A percentile compares a stretch with the other conserved stretches of the same genome.
Evolutionary conservation across 441 rosid species (phyloP).

Genomic region (Eutrema salsugineum): DNA sequence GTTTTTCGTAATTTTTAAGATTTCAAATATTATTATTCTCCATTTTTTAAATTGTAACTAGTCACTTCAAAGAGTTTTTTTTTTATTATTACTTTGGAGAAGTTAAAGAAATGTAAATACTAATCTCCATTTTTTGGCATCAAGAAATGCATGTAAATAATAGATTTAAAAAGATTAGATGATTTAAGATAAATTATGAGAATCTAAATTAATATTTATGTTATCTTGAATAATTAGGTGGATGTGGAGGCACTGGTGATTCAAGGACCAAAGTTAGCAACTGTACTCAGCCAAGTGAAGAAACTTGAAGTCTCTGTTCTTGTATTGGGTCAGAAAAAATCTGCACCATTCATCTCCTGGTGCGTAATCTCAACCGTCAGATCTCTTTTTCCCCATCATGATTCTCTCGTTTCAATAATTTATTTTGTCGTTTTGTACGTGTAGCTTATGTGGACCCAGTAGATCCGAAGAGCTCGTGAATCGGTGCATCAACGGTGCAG

Average conservation of each 20-base stretch:
- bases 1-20: not conserved
- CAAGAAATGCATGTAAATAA: not conserved
- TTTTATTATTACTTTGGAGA: not conserved
- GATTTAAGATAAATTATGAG: not conserved
- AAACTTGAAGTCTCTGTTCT: slow-evolving; percentile 83
- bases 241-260: slow-evolving; percentile 85
- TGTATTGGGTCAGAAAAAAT: slow-evolving; percentile 78
- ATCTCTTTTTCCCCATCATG: slow-evolving; percentile 18
- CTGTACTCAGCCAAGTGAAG: slow-evolving; percentile 86
- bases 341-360: slow-evolving; percentile 62
- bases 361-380: slow-evolving; percentile 29
- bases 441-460: slow-evolving; percentile 68
- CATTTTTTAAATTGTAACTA: not conserved
- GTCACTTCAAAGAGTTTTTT: not conserved
- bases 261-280: slow-evolving; percentile 78
- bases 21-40: not conserved
- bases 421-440: slow-evolving; percentile 1
- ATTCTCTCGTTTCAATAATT: slow-evolving; percentile 13
- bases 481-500: slow-evolving; percentile 66
- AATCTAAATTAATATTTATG: not conserved
- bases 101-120: not conserved
- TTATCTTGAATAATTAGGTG: slow-evolving; percentile 47
- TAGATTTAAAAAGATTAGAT: not conserved
- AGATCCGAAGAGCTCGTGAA: slow-evolving; percentile 71
- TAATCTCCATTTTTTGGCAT: not conserved